A percentile compares a stretch with the other conserved stretches of the same genome.
Evolutionary conservation across 352 stramenopile genomes (phyloP).

Genomic region (Pythium coloratum): DNA sequence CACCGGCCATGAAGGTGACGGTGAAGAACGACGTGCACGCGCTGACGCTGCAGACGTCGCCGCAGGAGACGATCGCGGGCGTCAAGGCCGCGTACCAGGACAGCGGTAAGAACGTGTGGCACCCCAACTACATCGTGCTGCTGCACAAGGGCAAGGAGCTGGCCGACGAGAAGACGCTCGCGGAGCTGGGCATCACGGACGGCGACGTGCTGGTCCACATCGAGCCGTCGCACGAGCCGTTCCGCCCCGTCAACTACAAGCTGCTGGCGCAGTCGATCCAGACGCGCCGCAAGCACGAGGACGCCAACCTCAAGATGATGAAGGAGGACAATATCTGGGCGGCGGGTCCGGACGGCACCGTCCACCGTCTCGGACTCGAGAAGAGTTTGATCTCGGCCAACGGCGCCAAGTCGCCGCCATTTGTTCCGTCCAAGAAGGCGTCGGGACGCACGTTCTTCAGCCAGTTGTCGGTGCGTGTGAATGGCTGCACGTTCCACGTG

Average conservation of each 20-base stretch:
- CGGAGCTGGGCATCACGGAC: constrained; percentile 69
- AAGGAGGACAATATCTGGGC: constrained; percentile 90
- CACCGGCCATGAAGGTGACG: constrained; percentile 67
- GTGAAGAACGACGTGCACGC: constrained; percentile 79
- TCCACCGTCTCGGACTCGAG: constrained; percentile 80
- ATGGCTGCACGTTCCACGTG: constrained; percentile 84
- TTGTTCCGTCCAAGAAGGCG: constrained; percentile 51
- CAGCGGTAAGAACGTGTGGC: constrained; percentile 58
- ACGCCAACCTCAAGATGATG: constrained; percentile 82
- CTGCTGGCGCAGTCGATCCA: constrained; percentile 77
- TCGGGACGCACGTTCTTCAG: constrained; percentile 80
- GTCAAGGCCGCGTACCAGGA: constrained; percentile 86
- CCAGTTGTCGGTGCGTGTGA: constrained; percentile 84
- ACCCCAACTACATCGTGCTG: constrained; percentile 79
- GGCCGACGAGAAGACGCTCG: constrained; percentile 84
- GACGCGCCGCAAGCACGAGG: constrained; percentile 74
- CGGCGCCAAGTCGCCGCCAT: constrained; percentile 47
- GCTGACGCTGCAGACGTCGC: constrained; percentile 67
- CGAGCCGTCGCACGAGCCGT: constrained; percentile 82
- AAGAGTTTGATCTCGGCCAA: constrained; percentile 82
- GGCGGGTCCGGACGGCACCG: constrained; percentile 70
- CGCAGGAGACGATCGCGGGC: constrained; percentile 71
- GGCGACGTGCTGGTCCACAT: constrained; percentile 85
- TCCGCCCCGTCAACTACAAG: constrained; percentile 87
- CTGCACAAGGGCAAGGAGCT: constrained; percentile 87